phyloP scores from a whole-genome alignment of 768 basidiomycete genomes.

The Tremella yokohamensis region DNA sequence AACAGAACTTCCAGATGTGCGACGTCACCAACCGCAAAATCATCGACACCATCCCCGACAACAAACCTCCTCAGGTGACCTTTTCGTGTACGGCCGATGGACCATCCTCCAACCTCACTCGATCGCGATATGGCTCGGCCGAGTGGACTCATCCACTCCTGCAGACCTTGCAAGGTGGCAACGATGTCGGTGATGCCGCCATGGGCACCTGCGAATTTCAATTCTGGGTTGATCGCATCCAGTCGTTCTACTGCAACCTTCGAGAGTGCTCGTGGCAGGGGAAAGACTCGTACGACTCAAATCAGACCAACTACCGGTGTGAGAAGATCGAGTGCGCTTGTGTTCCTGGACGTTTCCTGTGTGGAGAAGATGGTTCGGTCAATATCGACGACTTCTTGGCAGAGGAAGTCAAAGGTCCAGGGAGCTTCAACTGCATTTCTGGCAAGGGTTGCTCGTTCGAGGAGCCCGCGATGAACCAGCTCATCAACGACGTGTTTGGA shows the following conservation, averaged over 20 bases:
- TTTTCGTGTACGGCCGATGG: conserved; percentile 66
- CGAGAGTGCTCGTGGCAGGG: conserved; percentile 59
- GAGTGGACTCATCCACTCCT: conserved; percentile 21
- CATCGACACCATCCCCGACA: conserved; percentile 81
- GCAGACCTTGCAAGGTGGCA: conserved; percentile 16
- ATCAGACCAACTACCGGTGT: conserved; percentile 74
- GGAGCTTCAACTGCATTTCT: conserved; percentile 70
- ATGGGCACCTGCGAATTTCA: conserved; percentile 80
- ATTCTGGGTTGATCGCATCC: conserved; percentile 93
- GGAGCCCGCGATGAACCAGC: conserved; percentile 92
- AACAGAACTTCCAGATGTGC: conserved; percentile 95
- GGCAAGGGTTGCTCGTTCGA: conserved; percentile 80
- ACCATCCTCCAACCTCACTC: conserved; percentile 37
- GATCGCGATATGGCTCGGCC: background rate
- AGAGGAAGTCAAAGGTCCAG: conserved; percentile 88
- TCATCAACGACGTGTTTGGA: conserved; percentile 90
- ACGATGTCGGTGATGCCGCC: conserved; percentile 52
- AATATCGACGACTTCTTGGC: conserved; percentile 90
- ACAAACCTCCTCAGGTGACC: conserved; percentile 85
- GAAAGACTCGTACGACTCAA: conserved; percentile 56
- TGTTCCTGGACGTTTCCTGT: conserved; percentile 89
- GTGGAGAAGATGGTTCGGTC: conserved; percentile 89
- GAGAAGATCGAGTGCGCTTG: conserved; percentile 83
- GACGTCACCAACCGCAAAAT: conserved; percentile 97
- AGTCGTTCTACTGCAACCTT: conserved; percentile 92